Conservation (phyloP, 1,284 basidiomycete species). For the Heterobasidion occidentale region DNA sequence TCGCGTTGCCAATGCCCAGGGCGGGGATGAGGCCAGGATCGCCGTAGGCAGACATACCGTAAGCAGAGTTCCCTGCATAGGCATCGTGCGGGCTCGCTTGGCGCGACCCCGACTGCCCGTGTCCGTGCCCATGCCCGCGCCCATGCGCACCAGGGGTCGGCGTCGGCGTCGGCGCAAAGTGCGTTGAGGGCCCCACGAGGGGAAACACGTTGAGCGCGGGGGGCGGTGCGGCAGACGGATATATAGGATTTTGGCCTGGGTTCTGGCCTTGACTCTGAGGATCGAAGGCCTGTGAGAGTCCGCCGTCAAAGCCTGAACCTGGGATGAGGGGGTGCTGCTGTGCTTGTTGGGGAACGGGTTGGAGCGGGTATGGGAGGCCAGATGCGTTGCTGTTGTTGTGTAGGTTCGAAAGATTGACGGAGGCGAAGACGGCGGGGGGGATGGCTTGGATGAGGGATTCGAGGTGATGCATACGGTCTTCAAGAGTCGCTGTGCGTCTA, state of each 20-base stretch:
- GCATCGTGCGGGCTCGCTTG: conserved; percentile 3
- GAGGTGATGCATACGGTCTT: conserved; percentile 79
- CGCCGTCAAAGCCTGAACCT: no score
- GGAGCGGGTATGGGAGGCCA: conserved; percentile 15
- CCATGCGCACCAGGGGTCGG: no score
- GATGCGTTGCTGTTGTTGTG: conserved; percentile 1
- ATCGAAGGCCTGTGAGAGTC: conserved; percentile 34
- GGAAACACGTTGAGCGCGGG: conserved; percentile 69
- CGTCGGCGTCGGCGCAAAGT: conserved; percentile 37
- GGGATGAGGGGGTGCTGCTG: no score
- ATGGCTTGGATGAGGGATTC: conserved; percentile 77
- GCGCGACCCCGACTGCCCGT: background rate
- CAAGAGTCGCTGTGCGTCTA: conserved; percentile 52
- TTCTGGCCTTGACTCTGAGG: conserved; percentile 22
- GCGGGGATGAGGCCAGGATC: conserved; percentile 11
- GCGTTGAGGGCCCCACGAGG: conserved; percentile 69
- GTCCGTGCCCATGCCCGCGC: background rate
- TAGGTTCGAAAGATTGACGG: conserved; percentile 27
- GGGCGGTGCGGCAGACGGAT: conserved; percentile 65
- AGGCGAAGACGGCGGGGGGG: conserved; percentile 68
- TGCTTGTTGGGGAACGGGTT: conserved; percentile 17
- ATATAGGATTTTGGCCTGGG: conserved; percentile 14
- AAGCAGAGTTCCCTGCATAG: conserved; percentile 1
- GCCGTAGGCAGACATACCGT: conserved; percentile 2
- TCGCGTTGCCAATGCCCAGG: no score